Base-by-base conservation (phyloP, 208 protist genomes). In the Novymonas esmeraldas region DNA sequence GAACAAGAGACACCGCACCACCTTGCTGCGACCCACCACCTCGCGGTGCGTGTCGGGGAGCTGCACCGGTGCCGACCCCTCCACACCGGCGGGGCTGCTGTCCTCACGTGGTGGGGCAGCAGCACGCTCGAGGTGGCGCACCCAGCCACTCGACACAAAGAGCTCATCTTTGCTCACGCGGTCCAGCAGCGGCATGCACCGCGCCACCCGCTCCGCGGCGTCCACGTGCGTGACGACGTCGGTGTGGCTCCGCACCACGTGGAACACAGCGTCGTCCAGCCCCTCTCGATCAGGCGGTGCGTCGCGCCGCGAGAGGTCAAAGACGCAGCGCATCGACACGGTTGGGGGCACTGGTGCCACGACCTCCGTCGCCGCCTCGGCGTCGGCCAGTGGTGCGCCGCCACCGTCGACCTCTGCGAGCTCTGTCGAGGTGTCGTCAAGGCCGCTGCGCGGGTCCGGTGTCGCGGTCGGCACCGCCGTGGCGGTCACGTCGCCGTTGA, bases 121-220 rank as follows among this genome's bases (percentile, higher is more conserved):
- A 6, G 34, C 33, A 16, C 29, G 5, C 39, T 61, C 42, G 10
- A 92, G 48, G 34, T 82, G 38, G 42, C 50, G 14, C 26, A 87
- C 36, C 85, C 85, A 92, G 22, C 54, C 64, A 41, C 52, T 81
- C 3, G 70, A 50, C n/a, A 56, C 39, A 42, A 84, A 78, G 0
- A 92, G 36, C 52, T 78, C 68, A 6, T 38, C 42, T 24, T 81
- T 79, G 57, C 70, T 73, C 28, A 65, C 64, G 6, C 70, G 70
- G 22, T 78, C 70, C 7, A 92, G 57, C 20, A 92, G 58, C 24
- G 58, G 45, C 75, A 92, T 86, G 28, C 52, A 59, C 6, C 41
- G 52, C 36, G 31, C 45, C 41, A 88, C 57, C 6, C 85, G 78
- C 33, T 81, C 67, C 13, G 29, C 59, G 10, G 70, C 76, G 2